Base-by-base conservation (phyloP, 768 basidiomycete species). In the Fistulinella prunicolor region DNA sequence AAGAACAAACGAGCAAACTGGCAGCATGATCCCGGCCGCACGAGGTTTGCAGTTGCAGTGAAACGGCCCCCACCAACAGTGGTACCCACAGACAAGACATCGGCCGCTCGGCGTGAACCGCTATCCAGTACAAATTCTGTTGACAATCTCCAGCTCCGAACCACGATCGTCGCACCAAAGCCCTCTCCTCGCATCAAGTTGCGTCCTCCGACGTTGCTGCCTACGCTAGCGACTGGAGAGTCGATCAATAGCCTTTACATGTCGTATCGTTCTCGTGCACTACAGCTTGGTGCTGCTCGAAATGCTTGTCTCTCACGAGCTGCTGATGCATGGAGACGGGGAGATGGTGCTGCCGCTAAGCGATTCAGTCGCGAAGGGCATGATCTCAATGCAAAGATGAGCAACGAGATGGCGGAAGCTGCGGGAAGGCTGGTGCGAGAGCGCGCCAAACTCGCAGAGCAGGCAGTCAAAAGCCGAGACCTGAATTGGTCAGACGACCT, bases 261-360 rank as follows among this genome's bases (percentile, higher is more conserved):
- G 83, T 66, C 81, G 1, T 95, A 96, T 61, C 85, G 96, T 16
- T 78, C 85, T 28, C 83, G 88, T 28, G 94, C 91, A 21, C 76
- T 98, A 48, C 89, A 96, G 59, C 82, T 97, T 20, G 96, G 95
- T 42, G 89, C 92, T 2, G 91, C 91, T 26, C 77, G 96, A 30
- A 98, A 98, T 58, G 92, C 92, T 14, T 96, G 91, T 66, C 76
- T 99, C 22, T 91, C 91, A 2, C 82, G 93, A 37, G 96, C 96
- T 12, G 95, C 96, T 3, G 94, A 96, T 59, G 93, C 94, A 3
- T 99, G 93, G 90, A 78, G 91, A 46, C 79, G 92, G 2, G 94
- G 95, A 1, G 96, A 99, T 57, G 95, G 95, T 3, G 93, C 94
- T 0, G 87, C 89, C 1, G 96, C 96, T 30, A 96, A 97, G 69